Evolutionary conservation across 768 basidiomycete species (phyloP).

Genomic region (Kwoniella europaea): DNA sequence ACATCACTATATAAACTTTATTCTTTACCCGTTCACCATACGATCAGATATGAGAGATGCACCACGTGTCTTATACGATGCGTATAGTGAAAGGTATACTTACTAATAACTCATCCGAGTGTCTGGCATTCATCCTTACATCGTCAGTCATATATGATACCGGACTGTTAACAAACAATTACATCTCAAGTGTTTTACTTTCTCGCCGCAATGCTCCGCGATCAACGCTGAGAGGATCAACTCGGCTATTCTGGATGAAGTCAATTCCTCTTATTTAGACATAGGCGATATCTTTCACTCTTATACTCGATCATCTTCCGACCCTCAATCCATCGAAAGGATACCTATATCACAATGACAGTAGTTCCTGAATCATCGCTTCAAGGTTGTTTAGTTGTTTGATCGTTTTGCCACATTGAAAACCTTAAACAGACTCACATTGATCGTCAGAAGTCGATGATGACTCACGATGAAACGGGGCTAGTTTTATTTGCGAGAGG

Average conservation of each 20-base stretch:
- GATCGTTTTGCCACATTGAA: not conserved
- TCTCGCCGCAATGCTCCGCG: no score
- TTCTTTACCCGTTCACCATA: not conserved
- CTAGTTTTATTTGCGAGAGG: not conserved
- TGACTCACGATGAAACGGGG: not conserved
- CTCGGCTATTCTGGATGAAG: not conserved
- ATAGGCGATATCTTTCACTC: not conserved
- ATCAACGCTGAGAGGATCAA: no score
- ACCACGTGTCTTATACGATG: not conserved
- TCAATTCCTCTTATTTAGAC: not conserved
- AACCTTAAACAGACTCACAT: not conserved
- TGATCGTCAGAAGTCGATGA: not conserved
- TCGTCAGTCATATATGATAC: not conserved
- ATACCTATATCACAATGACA: not conserved
- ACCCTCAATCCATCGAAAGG: not conserved
- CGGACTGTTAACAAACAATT: no score
- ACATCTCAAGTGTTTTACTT: no score
- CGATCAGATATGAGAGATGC: not conserved
- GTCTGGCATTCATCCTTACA: not conserved
- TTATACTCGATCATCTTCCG: not conserved
- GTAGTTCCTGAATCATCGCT: not conserved
- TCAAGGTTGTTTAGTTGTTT: no score
- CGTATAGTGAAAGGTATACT: not conserved
- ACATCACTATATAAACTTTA: not conserved
- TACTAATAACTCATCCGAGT: not conserved